These are phyloP conservation scores for Aspergillus carlsbadensis DNA, from an alignment of 495 filamentous ascomycete species.

Conservation along the genomic window DNA sequence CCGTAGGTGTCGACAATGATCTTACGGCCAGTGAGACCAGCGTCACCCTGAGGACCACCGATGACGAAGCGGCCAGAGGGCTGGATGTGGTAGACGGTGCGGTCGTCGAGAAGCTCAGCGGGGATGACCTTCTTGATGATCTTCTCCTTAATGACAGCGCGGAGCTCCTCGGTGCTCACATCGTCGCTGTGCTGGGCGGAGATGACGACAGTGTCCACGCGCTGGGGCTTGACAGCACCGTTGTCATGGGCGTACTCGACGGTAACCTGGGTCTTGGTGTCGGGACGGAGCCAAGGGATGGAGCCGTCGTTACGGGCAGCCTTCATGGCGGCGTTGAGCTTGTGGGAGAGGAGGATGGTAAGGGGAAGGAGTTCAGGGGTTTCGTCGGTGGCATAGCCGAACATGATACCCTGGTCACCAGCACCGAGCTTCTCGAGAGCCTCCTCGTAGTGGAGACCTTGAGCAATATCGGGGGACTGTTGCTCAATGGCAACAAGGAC, in stretches of 20 bases:
- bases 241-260: constrained; percentile 97
- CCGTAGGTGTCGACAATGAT: constrained; percentile 99
- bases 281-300: constrained; percentile 92
- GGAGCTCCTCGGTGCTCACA: constrained; percentile 88
- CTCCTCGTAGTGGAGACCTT: constrained; percentile 95
- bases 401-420: constrained; percentile 99
- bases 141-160: constrained; percentile 96
- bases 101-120: constrained; percentile 83
- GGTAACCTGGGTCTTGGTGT: constrained; percentile 99
- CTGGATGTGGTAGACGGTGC: constrained; percentile 96
- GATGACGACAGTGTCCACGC: constrained; percentile 96
- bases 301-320: constrained; percentile 80
- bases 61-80: constrained; percentile 98
- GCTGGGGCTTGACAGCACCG: constrained; percentile 86
- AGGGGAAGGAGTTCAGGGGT: constrained; percentile 95
- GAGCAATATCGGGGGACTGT: constrained; percentile 97
- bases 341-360: constrained; percentile 89
- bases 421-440: constrained; percentile 96
- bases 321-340: constrained; percentile 91
- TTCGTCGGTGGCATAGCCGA: constrained; percentile 99
- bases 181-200: constrained; percentile 89
- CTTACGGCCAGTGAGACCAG: constrained; percentile 97
- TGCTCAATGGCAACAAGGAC: constrained; percentile 98
- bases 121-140: constrained; percentile 94
- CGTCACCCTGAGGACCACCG: constrained; percentile 97